Evolutionary conservation across 106 monocot species (phyloP), one percentile per base, ranked within the genome.

Genomic region (Triglochin maritima): DNA sequence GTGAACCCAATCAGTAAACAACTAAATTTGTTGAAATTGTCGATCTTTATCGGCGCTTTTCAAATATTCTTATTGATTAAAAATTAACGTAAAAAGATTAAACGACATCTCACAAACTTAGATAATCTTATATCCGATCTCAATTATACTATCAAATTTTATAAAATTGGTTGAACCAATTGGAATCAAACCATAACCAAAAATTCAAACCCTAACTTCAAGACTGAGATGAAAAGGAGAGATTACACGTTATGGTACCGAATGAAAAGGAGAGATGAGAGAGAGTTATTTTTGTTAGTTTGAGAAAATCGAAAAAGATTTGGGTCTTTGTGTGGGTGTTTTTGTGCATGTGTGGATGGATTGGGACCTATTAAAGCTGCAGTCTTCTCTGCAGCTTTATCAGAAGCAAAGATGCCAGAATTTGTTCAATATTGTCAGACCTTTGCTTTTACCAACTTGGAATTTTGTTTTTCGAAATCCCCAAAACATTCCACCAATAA

Each of bases 381-480:
- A 64, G 15, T 64, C 49, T 64, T 9, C 47, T 12, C 47, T 49
- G 48, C 64, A 64, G 48, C 48, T 64, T 64, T 64, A 4, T 12
- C 64, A 64, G 64, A 49, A 49, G 64, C 49, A 64, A 64, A 64
- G 64, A 64, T 64, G 64, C 47, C 49, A 49, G 3, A 13, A 47
- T 49, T 12, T 44, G 47, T 45, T 14, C 7, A 4, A 9, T 29
- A 8, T 3, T 5, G n/a, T n/a, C 64, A 47, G 47, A 2, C 49
- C 64, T 4, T 62, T 62, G 4, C 5, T 45, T 62, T 62, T 13
- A 49, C 14, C 5, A 48, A 64, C 6, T 49, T 45, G 1, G 17
- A 17, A 17, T 17, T 41, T 2, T 6, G 29, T 29, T 29, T 29
- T 29, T 29, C 29, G 29, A 59, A 17, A 7, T 41, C 5, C 15